phyloP scores from a whole-genome alignment of 768 basidiomycete genomes.

The Tulasnella sp. region DNA sequence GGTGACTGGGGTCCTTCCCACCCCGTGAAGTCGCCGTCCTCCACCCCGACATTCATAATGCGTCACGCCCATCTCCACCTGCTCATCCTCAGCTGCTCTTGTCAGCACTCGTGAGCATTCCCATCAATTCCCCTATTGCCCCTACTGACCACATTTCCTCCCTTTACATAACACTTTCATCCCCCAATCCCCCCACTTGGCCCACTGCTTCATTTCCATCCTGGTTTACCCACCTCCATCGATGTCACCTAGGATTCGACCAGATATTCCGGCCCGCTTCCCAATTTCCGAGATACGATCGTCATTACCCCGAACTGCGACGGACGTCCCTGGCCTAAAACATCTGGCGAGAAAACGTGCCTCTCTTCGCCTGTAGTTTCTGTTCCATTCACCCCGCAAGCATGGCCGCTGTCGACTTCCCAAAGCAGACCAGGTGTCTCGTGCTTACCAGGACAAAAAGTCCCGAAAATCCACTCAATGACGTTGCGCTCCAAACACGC shows the following conservation, averaged over 20 bases:
- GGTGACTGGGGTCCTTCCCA: too few relatives aligned
- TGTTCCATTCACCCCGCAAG: not conserved
- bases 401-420: not conserved
- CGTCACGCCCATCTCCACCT: too few relatives aligned
- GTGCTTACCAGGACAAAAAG: not conserved
- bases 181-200: too few relatives aligned
- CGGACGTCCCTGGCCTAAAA: not conserved
- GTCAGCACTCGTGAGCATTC: too few relatives aligned
- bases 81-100: too few relatives aligned
- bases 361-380: not conserved
- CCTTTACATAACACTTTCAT: too few relatives aligned
- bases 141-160: too few relatives aligned
- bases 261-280: not conserved
- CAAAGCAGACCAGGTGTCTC: conserved; percentile 5
- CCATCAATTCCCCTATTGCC: too few relatives aligned
- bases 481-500: conserved; percentile 40
- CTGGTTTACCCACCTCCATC: too few relatives aligned
- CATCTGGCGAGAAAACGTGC: not conserved
- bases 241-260: not conserved
- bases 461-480: conserved; percentile 20
- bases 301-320: not conserved
- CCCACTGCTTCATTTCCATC: too few relatives aligned
- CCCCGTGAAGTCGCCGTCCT: too few relatives aligned
- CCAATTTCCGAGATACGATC: not conserved
- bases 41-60: too few relatives aligned